Conservation (phyloP, 1,139 yeast species). For the Geotrichum phurueaensis region DNA sequence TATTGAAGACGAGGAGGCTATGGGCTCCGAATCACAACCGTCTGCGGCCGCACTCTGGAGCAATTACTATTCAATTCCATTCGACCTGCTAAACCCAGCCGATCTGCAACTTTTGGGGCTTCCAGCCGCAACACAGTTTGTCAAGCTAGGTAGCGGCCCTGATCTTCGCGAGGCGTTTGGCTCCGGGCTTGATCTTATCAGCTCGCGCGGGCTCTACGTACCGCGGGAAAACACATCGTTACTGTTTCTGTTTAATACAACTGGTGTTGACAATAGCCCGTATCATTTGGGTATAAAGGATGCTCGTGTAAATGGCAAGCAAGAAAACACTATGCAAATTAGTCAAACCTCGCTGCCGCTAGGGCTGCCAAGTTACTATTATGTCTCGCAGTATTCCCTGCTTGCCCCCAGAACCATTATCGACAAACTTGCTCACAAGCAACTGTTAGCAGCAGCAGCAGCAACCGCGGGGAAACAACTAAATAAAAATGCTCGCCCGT, state of each 20-base stretch:
- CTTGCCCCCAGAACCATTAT: slow-evolving; percentile 22
- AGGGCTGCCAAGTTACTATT: slow-evolving; percentile 25
- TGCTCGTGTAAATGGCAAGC: background rate
- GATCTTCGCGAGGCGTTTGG: slow-evolving; percentile 20
- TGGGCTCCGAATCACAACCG: background rate
- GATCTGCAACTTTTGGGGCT: slow-evolving; percentile 23
- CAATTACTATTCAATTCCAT: slow-evolving; percentile 22
- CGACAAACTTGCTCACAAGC: background rate
- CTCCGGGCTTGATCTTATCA: slow-evolving; percentile 18
- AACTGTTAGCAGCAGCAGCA: background rate
- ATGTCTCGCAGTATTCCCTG: slow-evolving; percentile 22
- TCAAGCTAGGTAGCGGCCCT: slow-evolving; percentile 11
- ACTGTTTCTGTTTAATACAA: slow-evolving; percentile 26
- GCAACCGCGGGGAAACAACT: background rate
- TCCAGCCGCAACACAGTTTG: slow-evolving; percentile 8
- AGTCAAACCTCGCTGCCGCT: slow-evolving; percentile 27
- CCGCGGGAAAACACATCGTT: slow-evolving; percentile 24
- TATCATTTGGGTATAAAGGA: background rate
- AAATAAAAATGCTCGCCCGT: background rate
- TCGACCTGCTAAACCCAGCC: slow-evolving; percentile 22
- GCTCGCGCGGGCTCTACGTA: slow-evolving; percentile 20
- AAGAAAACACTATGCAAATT: slow-evolving; percentile 15
- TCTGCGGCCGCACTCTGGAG: slow-evolving; percentile 17
- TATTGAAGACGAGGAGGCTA: background rate
- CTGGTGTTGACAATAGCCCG: slow-evolving; percentile 5